Evolutionary conservation across 2,329 filamentous ascomycete species (phyloP), one percentile per base, ranked within the genome.

Genomic region (Nemania abortiva): DNA sequence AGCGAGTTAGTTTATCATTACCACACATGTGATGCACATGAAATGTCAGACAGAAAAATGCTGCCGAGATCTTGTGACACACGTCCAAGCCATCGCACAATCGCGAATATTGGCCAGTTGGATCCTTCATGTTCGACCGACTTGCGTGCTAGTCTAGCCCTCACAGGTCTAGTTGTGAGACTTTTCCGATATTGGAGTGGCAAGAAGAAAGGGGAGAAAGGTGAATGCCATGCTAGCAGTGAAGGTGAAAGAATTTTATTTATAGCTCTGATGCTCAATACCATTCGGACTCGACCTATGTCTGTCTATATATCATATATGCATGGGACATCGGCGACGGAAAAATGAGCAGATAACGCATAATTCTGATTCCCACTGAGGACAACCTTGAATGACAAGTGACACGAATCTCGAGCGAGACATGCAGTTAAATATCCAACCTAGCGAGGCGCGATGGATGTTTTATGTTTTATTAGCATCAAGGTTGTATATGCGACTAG

Each of bases 21-120:
- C 55, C 37, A 37, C 67, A 29, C 67, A 62, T 69, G 62, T 69
- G 66, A 66, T 57, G 58, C 66, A 65, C 57, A 65, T 70, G 61
- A 65, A 70, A 70, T 64, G 65, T 47, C 39, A 64, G 55, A 47
- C 39, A 61, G 55, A 47, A 61, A 61, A 37, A 67, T 65, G 53
- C 53, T 60, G 68, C 64, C 9, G 54, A 59, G 61, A 68, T 62
- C 55, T 47, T 45, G 68, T 70, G 61, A 68, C 60, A 37, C 56
- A 65, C 49, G 60, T 60, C 63, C 42, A 18, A 34, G 7, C 42
- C 39, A 57, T 56, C 37, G 49, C 60, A 50, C 64, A 37, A 60
- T 56, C 63, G 37, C 37, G 27, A 50, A 45, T 34, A 47, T 34
- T 52, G 37, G 58, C 53, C 55, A 61, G 58, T 55, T 52, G 63